Base-by-base conservation (phyloP, 148 eudicot species). In the Vaccinium macrocarpon region DNA sequence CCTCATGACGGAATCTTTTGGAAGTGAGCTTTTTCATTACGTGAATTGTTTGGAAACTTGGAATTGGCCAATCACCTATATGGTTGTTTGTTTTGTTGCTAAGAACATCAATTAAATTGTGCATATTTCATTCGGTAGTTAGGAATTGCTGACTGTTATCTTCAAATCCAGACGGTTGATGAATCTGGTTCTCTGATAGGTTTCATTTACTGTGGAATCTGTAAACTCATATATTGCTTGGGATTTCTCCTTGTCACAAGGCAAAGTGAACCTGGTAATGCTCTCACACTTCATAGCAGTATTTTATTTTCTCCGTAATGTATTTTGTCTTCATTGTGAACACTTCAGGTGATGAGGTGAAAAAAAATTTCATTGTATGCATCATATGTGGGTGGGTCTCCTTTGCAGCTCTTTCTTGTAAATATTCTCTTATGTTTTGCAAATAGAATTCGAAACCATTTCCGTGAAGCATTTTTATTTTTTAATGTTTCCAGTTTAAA, bases 211-310 rank as follows among this genome's bases (percentile, higher is more conserved):
- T 12, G 99, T 92, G 87, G 99, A 97, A 73, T 88, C 98, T 38
- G 78, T 93, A 61, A 97, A 97, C 86, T 95, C 99, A 11, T 97
- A 95, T 83, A 95, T 97, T 82, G 99, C 98, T 76, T 97, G 99
- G 99, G 98, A 95, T 87, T 97, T 97, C 86, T 84, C 95, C 64
- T 61, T 97, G 86, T 90, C 87, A 19, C 95, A 92, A 89, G 95
- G 99, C 76, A 97, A 91, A 85, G 80, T 95, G 84, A 92, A 81
- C 87, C 56, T 91, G 98, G 99, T 97, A 93, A 78, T 57, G 80
- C 56, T 89, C 82, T 51, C 73, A 49, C 16, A 70, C 50, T 78
- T 80, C 18, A 81, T 0, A 23, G 57, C 21, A 25, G 46, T 79
- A 42, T 46, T 57, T 61, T 49, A 6, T 59, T 81, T 35, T 35